Base-by-base conservation (phyloP, 371 early-diverging fungal genomes). In the Mortierella sp. region DNA sequence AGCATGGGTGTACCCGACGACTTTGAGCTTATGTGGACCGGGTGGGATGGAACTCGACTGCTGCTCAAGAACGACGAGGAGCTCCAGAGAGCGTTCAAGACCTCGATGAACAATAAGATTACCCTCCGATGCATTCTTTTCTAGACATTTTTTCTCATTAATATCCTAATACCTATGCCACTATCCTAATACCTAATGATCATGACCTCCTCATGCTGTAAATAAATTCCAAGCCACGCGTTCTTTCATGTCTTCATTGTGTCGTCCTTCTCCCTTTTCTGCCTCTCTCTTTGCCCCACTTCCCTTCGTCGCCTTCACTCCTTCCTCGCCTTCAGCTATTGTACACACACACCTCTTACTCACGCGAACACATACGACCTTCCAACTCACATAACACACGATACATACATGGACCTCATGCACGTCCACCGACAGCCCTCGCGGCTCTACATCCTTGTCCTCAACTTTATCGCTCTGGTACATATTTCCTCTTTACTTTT, bases 1-100 rank as follows among this genome's bases (percentile, higher is more conserved):
- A 69, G 71, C 19, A 76, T 74, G 61, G 73, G 69, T 6, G 26
- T 81, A 24, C 74, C 74, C 0, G 74, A 54, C 5, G 71, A 73
- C 9, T 81, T 81, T 61, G 82, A 81, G 72, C 37, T 81, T 54
- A 48, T 77, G 19, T 81, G 82, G 82, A 64, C 31, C 4, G 48
- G 77, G 5, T 74, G 74, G 71, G 14, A 64, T 72, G 80, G 77
- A 6, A 26, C 59, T 3, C 57, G 40, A 3, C 71, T 77, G 24
- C 64, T 77, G 9, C 44, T 81, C 37, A 77, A 81, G 71, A 81
- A 77, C 43, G 82, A 81, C 46, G 82, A 77, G 46, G 77, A 81
- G 64, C 72, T 81, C 43, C 55, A 51, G 21, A 73, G 37, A 21
- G 82, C 77, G 34, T n/a, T 81, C n/a, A 34, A 24, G 19, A 34